Evolutionary conservation across 176 grass and related monocot genomes (phyloP).

Genomic region (Canna indica): DNA sequence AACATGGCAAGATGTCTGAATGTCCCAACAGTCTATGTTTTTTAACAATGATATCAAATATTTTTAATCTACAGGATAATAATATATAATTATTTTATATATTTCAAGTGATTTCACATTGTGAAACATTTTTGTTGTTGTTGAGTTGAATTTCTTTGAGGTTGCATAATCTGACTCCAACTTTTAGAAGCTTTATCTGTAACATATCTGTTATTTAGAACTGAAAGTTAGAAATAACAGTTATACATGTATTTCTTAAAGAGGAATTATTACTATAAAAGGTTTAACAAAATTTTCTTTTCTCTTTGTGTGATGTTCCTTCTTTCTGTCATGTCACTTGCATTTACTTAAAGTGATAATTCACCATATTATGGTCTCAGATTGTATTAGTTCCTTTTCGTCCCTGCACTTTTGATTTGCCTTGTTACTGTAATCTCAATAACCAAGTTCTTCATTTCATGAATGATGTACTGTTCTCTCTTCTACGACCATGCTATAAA

Average conservation of each 20-base stretch:
- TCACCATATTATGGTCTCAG: too few species aligned
- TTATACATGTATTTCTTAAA: not conserved
- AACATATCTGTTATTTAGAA: not conserved
- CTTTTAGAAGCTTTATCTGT: not conserved
- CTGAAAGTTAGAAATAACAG: not conserved
- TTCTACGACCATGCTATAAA: not conserved
- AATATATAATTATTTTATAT: not conserved
- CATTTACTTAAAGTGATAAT: too few species aligned
- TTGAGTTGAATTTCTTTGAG: constrained; percentile 1
- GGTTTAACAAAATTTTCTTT: too few species aligned
- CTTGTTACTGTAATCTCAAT: not conserved
- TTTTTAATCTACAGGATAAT: not conserved
- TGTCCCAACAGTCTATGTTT: too few species aligned
- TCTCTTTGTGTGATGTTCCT: too few species aligned
- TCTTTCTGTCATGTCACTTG: too few species aligned
- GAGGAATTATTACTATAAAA: too few species aligned
- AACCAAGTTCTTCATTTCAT: too few species aligned
- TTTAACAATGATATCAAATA: not conserved
- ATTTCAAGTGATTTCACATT: not conserved
- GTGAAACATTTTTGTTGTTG: not conserved
- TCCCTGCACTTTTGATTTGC: not conserved
- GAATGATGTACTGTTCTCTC: not conserved
- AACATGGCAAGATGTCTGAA: too few species aligned
- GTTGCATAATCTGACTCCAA: not conserved
- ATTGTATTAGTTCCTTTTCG: not conserved